Evolutionary conservation across 345 rosid genomes (phyloP).

Genomic region (Psidium friedrichsthalianum): DNA sequence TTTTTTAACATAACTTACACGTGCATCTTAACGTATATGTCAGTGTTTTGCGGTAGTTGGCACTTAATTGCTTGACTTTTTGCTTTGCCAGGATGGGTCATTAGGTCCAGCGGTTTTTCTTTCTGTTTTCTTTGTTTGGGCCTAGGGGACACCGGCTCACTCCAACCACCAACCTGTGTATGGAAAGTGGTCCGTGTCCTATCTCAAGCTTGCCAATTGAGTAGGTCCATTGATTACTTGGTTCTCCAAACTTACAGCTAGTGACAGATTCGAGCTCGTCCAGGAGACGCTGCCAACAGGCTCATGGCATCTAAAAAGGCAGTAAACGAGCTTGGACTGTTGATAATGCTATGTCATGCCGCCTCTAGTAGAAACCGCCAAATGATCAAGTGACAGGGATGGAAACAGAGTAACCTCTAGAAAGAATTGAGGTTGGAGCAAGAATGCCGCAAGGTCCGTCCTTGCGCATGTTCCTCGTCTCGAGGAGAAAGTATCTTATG

Average conservation of each 20-base stretch:
- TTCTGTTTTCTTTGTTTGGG: background rate
- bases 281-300: background rate
- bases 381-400: background rate
- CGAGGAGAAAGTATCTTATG: background rate
- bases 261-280: background rate
- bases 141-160: background rate
- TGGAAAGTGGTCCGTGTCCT: background rate
- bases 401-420: background rate
- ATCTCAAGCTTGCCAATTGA: background rate
- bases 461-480: background rate
- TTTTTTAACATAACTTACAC: too few relatives aligned
- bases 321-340: background rate
- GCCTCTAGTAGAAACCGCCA: background rate
- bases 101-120: background rate
- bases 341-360: fast-evolving
- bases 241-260: background rate
- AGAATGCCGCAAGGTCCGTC: too few relatives aligned
- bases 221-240: background rate
- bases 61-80: background rate
- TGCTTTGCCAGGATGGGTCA: background rate
- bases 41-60: background rate
- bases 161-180: background rate
- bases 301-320: background rate
- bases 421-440: too few relatives aligned
- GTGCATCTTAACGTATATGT: background rate